A percentile compares a stretch with the other conserved stretches of the same genome.
These are phyloP conservation scores for Dictyostelium purpureum DNA, from an alignment of 78 protist genomes.

Conservation along the genomic window DNA sequence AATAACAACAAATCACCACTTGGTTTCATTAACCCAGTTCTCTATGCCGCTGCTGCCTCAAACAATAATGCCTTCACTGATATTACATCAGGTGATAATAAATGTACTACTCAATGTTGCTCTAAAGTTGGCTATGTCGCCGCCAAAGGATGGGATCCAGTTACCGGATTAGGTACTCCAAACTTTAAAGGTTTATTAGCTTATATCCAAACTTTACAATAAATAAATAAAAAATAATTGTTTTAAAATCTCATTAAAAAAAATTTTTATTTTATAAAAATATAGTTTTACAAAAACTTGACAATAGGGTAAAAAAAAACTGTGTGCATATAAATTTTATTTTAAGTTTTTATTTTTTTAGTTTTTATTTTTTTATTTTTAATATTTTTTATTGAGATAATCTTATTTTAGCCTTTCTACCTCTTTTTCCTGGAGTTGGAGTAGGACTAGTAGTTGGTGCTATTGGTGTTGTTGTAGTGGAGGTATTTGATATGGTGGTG, in stretches of 20 bases:
- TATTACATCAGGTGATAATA: constrained; percentile 71
- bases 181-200: constrained; percentile 3
- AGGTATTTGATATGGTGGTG: background rate
- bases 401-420: background rate
- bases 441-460: background rate
- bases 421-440: background rate
- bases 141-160: constrained; percentile 76
- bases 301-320: background rate
- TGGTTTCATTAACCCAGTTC: constrained; percentile 78
- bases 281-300: no score
- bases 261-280: no score
- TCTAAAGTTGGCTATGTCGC: constrained; percentile 34
- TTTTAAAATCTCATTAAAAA: no score
- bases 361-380: background rate
- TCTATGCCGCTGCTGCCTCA: constrained; percentile 2
- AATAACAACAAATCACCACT: constrained; percentile 4
- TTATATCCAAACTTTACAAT: constrained; percentile 15
- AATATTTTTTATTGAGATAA: background rate
- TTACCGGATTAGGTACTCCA: constrained; percentile 55
- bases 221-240: background rate
- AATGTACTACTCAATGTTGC: constrained; percentile 42
- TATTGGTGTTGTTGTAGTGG: background rate
- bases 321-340: no score
- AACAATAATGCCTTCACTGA: constrained; percentile 29
- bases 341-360: no score